Percentiles rank a stretch among this genome's conserved stretches.
phyloP scores from a whole-genome alignment of 306 rosid genomes.

The Lagenaria siceraria region DNA sequence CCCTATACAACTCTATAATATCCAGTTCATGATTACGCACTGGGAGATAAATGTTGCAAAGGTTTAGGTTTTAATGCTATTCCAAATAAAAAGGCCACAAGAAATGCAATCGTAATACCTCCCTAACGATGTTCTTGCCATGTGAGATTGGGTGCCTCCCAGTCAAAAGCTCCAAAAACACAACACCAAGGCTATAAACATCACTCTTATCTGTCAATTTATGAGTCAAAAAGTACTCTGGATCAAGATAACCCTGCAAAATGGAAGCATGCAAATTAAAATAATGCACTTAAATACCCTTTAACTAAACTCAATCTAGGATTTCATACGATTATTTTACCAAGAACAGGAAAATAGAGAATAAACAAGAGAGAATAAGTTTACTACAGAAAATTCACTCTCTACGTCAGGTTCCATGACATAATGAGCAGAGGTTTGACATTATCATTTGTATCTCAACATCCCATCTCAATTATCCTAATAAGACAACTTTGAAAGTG shows the following conservation, averaged over 20 bases:
- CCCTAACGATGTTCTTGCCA: constrained; percentile 92
- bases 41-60: neutral
- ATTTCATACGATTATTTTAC: neutral
- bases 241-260: constrained; percentile 89
- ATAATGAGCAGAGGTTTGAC: too few relatives aligned
- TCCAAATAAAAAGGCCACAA: neutral
- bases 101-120: constrained; percentile 31
- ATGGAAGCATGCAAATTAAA: neutral
- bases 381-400: neutral
- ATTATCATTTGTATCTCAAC: neutral
- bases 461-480: neutral
- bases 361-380: neutral
- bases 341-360: neutral
- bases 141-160: constrained; percentile 87
- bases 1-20: neutral
- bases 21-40: neutral
- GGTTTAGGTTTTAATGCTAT: neutral
- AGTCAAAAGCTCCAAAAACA: constrained; percentile 71
- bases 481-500: neutral
- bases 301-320: neutral
- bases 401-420: neutral
- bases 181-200: constrained; percentile 93
- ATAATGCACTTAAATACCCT: neutral
- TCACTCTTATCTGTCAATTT: constrained; percentile 89
- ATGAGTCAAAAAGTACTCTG: constrained; percentile 87